Base-by-base conservation (phyloP, 2,329 filamentous ascomycete genomes). In the Microdochium nivale region DNA sequence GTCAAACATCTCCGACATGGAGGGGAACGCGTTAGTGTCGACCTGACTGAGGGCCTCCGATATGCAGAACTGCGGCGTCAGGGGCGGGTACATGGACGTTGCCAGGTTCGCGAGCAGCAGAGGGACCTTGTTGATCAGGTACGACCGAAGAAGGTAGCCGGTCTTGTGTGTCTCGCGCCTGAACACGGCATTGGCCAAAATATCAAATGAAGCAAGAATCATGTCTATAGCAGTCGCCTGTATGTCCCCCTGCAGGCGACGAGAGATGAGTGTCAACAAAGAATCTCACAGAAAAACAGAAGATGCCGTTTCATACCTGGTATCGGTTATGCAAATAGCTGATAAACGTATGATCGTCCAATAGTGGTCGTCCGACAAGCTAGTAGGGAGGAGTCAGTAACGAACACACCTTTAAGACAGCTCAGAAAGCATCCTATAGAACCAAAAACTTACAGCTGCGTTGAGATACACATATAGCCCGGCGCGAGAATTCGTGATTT, bases 381-480 rank as follows among this genome's bases (percentile, higher is more conserved):
- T 94, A 58, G n/a, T 50, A 23, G 33, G 56, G 51, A 72, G 60
- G 48, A 25, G n/a, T 27, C 19, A 19, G 44, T 23, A 25, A 49
- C 11, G 32, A 25, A 35, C 46, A 47, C 21, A 47, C 32, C 24
- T 14, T 16, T n/a, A n/a, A n/a, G n/a, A n/a, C n/a, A n/a, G n/a
- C n/a, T n/a, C n/a, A n/a, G n/a, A n/a, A n/a, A n/a, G n/a, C n/a
- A n/a, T n/a, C n/a, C n/a, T n/a, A n/a, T n/a, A n/a, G n/a, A n/a
- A n/a, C n/a, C n/a, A n/a, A n/a, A n/a, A 23, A 65, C 81, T 58
- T 72, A 94, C 87, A 64, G 87, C 78, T 51, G 90, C 83, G 64
- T 90, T 94, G 9, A 96, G 72, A 65, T 92, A 94, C 7, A 95
- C 77, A 63, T 94, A 96, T 51, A 96, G 74, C 4, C 88, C 90